Conservation (phyloP, 176 grass and related monocot species). For the Lolium rigidum region DNA sequence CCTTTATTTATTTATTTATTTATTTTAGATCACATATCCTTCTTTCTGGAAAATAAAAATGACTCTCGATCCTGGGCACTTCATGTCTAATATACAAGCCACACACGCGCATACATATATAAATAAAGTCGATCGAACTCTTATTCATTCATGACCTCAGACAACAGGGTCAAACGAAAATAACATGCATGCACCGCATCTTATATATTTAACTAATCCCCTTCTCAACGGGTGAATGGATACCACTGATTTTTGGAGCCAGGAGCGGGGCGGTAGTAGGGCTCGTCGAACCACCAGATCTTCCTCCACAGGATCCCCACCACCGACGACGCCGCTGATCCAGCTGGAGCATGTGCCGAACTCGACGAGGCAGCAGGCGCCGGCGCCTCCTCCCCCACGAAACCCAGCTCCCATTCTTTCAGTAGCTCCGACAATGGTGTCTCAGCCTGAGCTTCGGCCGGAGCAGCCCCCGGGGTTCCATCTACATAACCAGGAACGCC, state of each 20-base stretch:
- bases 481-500: neutral
- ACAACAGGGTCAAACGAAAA: neutral
- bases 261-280: neutral
- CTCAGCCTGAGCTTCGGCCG: neutral
- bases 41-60: too few species aligned
- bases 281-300: conserved; percentile 26
- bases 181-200: neutral
- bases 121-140: neutral
- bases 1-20: neutral
- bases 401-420: neutral
- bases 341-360: neutral
- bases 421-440: neutral
- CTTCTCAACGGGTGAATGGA: neutral
- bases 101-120: neutral
- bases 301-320: conserved; percentile 3
- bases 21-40: too few species aligned
- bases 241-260: neutral
- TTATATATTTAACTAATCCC: neutral
- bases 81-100: neutral
- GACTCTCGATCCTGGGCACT: neutral
- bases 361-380: neutral
- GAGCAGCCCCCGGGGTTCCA: neutral
- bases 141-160: neutral
- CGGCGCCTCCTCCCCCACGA: neutral
- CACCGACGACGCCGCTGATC: neutral